Conservation (phyloP, 2,329 filamentous ascomycete genomes). For the Helotiales sp. region DNA sequence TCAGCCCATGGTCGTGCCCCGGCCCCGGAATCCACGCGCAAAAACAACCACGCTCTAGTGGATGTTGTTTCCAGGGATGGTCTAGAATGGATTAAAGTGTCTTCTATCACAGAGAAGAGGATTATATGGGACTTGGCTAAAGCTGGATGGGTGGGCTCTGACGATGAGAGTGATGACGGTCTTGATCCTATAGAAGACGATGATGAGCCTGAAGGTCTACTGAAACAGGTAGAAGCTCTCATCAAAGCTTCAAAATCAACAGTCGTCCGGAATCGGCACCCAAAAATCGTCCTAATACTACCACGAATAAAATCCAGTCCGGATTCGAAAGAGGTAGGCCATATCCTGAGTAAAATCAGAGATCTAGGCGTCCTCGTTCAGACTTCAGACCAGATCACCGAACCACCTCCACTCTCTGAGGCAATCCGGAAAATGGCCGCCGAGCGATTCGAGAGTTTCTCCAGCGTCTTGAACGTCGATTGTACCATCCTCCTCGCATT, state of each 20-base stretch:
- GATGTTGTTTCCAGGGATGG: constrained; percentile 69
- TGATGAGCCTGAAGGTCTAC: constrained; percentile 57
- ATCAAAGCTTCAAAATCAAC: constrained; percentile 60
- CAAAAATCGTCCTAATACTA: constrained; percentile 63
- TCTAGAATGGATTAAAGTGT: constrained; percentile 71
- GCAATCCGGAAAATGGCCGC: constrained; percentile 44
- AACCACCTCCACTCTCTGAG: constrained; percentile 27
- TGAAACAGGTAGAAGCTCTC: constrained; percentile 64
- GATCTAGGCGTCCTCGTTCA: constrained; percentile 49
- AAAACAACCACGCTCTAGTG: constrained; percentile 54
- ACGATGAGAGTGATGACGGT: constrained; percentile 49
- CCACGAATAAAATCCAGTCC: constrained; percentile 59
- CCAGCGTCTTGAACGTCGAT: constrained; percentile 58
- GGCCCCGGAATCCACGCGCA: constrained; percentile 23
- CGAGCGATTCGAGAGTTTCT: constrained; percentile 47
- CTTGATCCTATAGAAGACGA: constrained; percentile 47
- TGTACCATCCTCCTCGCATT: constrained; percentile 71
- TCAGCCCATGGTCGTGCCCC: constrained; percentile 26
- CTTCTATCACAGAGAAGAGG: constrained; percentile 65
- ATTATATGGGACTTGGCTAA: constrained; percentile 72
- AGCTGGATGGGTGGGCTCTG: constrained; percentile 62
- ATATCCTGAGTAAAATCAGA: constrained; percentile 59
- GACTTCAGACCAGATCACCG: constrained; percentile 38
- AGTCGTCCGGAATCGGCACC: constrained; percentile 63
- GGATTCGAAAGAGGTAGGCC: constrained; percentile 57